phyloP scores from a whole-genome alignment of 1,139 yeast species.

The Sugiyamaella novakii region DNA sequence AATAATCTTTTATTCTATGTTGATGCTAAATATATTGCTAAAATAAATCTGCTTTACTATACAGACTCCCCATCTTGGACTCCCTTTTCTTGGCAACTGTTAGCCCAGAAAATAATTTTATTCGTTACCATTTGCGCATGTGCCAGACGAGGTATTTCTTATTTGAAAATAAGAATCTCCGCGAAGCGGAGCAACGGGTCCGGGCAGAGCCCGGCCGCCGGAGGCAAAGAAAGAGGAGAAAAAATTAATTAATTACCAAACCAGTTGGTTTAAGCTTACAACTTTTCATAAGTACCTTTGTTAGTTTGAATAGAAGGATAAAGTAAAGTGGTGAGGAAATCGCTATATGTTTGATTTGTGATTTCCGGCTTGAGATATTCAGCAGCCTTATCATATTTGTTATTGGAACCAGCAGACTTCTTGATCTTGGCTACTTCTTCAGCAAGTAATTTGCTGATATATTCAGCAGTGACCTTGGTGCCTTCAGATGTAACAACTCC shows the following conservation, averaged over 20 bases:
- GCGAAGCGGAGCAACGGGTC: too few relatives aligned
- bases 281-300: constrained; percentile 29
- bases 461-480: constrained; percentile 61
- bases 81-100: too few relatives aligned
- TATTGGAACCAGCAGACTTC: constrained; percentile 54
- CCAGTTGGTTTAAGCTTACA: constrained; percentile 24
- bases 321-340: constrained; percentile 52
- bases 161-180: too few relatives aligned
- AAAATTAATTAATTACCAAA: neutral
- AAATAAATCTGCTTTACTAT: too few relatives aligned
- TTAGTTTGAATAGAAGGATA: constrained; percentile 37
- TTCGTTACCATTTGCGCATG: too few relatives aligned
- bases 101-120: too few relatives aligned
- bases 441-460: constrained; percentile 55
- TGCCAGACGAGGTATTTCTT: too few relatives aligned
- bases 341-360: constrained; percentile 39
- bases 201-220: neutral
- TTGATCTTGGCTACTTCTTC: constrained; percentile 65
- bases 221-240: neutral
- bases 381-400: constrained; percentile 55
- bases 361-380: constrained; percentile 41
- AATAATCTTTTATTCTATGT: too few relatives aligned
- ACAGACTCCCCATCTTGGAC: too few relatives aligned
- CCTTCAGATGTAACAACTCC: constrained; percentile 62
- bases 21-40: too few relatives aligned